Evolutionary conservation across 805 yeast species (phyloP), one percentile per base, ranked within the genome.

Genomic region (Naumovozyma castellii): DNA sequence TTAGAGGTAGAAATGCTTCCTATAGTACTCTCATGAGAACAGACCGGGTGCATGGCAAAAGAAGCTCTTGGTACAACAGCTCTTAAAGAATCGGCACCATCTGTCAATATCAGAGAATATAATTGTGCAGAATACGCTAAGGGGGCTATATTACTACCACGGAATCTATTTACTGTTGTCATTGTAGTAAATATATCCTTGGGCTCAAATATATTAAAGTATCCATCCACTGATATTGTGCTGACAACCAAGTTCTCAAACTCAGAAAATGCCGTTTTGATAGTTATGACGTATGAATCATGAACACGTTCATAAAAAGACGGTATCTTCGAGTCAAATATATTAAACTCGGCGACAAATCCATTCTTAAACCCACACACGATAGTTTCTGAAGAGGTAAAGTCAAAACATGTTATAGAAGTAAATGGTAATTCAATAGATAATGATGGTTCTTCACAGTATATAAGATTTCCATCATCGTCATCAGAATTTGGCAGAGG

Each of bases 301-400:
- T 66, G 71, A 3, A 69, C 41, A 17, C 66, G 69, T 19, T 54
- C 50, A 18, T 65, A 54, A 42, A 45, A 67, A 1, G 69, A 61
- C 1, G 76, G 76, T 1, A 40, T 16, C 2, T 37, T 41, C 0
- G 47, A 43, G 5, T 57, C 57, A 2, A 48, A 30, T 1, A 76
- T 48, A 9, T 67, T 62, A 42, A 69, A 78, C 50, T 80, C 86
- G 0, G 76, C 78, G 8, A 82, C 58, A 22, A 62, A 63, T 0
- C 92, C 92, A 39, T 73, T 71, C 2, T 66, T 56, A 4, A 75
- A 69, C 0, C 88, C 90, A 22, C 76, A 73, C 2, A 79, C 54
- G 1, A 82, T 54, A 10, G 53, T 62, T 2, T 64, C 60, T 4
- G 64, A 49, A 8, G 67, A 66, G 4, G 74, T 32, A 59, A 72